These are phyloP conservation scores for Ustilago bromivora DNA, from an alignment of 1,284 basidiomycete species.

Conservation along the genomic window DNA sequence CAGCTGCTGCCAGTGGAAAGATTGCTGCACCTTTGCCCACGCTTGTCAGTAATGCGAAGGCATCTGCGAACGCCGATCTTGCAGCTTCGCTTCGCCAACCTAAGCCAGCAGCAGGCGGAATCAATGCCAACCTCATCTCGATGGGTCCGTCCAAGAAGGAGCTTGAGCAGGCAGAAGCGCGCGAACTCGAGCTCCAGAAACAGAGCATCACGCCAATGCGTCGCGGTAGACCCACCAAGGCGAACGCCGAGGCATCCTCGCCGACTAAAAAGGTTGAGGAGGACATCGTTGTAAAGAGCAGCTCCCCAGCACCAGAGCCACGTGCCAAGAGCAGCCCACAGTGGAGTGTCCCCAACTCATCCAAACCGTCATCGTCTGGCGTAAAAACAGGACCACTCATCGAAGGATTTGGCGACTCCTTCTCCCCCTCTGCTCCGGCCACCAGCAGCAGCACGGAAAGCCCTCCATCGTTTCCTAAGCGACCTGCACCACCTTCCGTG, in stretches of 20 bases:
- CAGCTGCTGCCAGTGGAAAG: constrained; percentile 45
- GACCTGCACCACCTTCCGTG: constrained; percentile 20
- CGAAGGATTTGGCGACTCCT: constrained; percentile 49
- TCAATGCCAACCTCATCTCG: constrained; percentile 48
- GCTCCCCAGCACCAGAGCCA: constrained; percentile 11
- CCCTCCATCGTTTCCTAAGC: constrained; percentile 28
- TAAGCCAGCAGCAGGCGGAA: constrained; percentile 19
- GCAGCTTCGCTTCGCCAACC: constrained; percentile 1
- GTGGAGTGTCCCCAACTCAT: constrained; percentile 26
- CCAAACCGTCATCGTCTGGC: constrained; percentile 1
- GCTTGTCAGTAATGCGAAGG: constrained; percentile 22
- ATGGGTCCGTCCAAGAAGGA: constrained; percentile 49
- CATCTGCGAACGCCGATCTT: not conserved
- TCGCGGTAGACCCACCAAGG: constrained; percentile 67
- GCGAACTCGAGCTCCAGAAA: constrained; percentile 48
- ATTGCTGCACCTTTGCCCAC: constrained; percentile 40
- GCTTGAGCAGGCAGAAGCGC: constrained; percentile 46
- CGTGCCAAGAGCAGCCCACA: constrained; percentile 10
- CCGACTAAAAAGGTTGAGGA: constrained; percentile 19
- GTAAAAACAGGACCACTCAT: constrained; percentile 31
- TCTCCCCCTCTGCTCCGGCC: constrained; percentile 3
- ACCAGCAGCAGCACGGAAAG: constrained; percentile 6
- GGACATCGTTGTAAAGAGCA: constrained; percentile 9
- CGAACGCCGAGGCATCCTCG: constrained; percentile 20
- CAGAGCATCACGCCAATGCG: constrained; percentile 70